Evolutionary conservation across 75 land plant species (phyloP), one percentile per base, ranked within the genome.

Genomic region (Pinus tabuliformis): DNA sequence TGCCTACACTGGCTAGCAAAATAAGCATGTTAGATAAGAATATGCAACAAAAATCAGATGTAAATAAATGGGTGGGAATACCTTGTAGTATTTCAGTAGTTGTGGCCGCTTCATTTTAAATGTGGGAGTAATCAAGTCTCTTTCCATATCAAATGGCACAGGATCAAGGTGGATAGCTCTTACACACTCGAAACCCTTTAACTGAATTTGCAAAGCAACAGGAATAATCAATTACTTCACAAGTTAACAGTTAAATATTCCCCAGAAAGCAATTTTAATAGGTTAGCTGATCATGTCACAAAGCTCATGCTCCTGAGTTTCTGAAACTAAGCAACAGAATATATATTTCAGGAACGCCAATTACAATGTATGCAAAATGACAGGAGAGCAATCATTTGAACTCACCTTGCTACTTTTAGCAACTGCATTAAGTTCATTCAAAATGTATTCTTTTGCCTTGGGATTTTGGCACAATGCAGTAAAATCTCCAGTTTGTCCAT

Each of bases 21-120:
- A 49, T 49, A 49, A 49, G 54, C 12, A 49, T 11, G 54, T 49
- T 49, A 49, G 54, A 6, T 0, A 9, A 49, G 54, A 49, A 49
- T 9, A 49, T 49, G 54, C 1, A 49, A 49, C 20, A n/a, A 21
- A 60, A 20, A 60, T 22, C 62, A 60, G 22, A 60, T 20, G 62
- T 3, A 12, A 60, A 60, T 20, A 60, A 45, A 54, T 28, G 28
- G 18, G 52, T 57, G 24, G 76, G 17, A 74, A 21, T 74, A 97
- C 99, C 98, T 95, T 85, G 77, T 97, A 97, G 57, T 88, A 87
- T 79, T 97, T 95, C 18, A 88, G 84, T 66, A 97, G 85, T 62
- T 97, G 99, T 21, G 99, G 96, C 54, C 99, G 83, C 85, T 97
- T 97, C 83, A 91, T 96, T 87, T 97, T 97, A 73, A 83, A 97